Evolutionary conservation across 441 rosid species (phyloP), one percentile per base, ranked within the genome.

Genomic region (Jatropha multifida): DNA sequence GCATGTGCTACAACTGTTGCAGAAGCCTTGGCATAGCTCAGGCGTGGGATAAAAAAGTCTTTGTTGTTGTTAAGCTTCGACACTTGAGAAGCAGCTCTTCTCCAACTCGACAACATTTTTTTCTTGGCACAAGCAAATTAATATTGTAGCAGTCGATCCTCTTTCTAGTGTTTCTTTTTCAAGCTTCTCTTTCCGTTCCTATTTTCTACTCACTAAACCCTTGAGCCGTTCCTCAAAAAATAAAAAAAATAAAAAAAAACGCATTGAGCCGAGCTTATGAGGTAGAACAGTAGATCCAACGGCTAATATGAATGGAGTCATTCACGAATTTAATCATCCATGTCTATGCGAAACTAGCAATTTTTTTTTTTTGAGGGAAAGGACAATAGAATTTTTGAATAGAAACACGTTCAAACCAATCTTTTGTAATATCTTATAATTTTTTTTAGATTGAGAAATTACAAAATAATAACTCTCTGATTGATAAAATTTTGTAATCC

Each of bases 51-150:
- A 44, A 73, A 56, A 54, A 65, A 58, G 83, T 46, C 80, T 40
- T 58, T 71, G 68, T 42, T 81, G 44, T 64, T 64, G 54, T 77
- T 60, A 38, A 85, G 65, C 84, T 86, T 88, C 60, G 86, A 84
- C 44, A 85, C 61, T 55, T 76, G 91, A 41, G 81, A 55, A 65
- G 77, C 40, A 79, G 81, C 76, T 82, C 90, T 84, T 79, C 74
- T 76, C 83, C 90, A 92, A 81, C 95, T 89, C 38, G 85, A 73
- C 38, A 91, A 77, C 98, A 92, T 91, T 61, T 48, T 46, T 42
- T 26, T 44, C 10, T 44, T 6, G 1, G 6, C 48, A 44, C 26
- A 8, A 66, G 54, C 7, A 23, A 27, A 58, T 23, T 4, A 46
- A 58, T 56, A 7, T 26, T 37, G 26, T 4, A 11, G 49, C n/a